Conservation (phyloP, 257 asterid species). For the Penstemon davidsonii region DNA sequence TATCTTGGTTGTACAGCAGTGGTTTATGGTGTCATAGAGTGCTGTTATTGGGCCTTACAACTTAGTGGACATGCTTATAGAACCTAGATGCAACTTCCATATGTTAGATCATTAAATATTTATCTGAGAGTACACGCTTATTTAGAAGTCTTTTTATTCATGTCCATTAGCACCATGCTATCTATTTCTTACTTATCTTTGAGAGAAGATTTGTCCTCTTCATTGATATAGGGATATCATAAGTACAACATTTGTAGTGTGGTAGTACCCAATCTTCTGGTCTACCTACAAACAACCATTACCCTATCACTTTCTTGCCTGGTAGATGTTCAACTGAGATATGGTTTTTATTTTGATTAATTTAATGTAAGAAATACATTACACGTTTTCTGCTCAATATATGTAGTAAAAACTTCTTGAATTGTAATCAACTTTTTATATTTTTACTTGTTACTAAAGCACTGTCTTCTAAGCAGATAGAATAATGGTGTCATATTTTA, state of each 20-base stretch:
- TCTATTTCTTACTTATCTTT: background rate
- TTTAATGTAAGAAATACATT: background rate
- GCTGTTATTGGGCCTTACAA: background rate
- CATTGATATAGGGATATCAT: conserved; percentile 10
- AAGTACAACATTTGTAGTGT: background rate
- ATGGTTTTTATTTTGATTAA: background rate
- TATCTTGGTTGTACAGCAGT: conserved; percentile 14
- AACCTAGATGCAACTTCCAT: background rate
- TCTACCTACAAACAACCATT: conserved; percentile 1
- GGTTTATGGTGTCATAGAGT: conserved; percentile 9
- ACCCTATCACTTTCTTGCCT: background rate
- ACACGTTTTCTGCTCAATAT: background rate
- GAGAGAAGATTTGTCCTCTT: background rate
- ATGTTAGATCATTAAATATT: background rate
- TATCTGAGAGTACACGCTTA: background rate
- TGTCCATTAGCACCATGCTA: background rate
- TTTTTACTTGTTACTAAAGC: background rate
- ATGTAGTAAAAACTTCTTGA: background rate
- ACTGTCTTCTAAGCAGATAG: background rate
- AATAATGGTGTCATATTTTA: background rate
- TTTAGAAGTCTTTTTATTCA: background rate
- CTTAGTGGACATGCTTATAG: conserved; percentile 6
- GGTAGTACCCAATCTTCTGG: background rate
- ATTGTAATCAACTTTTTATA: background rate
- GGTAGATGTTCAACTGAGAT: conserved; percentile 13